Conservation (phyloP, 495 filamentous ascomycete species). For the Penicillium daleae region DNA sequence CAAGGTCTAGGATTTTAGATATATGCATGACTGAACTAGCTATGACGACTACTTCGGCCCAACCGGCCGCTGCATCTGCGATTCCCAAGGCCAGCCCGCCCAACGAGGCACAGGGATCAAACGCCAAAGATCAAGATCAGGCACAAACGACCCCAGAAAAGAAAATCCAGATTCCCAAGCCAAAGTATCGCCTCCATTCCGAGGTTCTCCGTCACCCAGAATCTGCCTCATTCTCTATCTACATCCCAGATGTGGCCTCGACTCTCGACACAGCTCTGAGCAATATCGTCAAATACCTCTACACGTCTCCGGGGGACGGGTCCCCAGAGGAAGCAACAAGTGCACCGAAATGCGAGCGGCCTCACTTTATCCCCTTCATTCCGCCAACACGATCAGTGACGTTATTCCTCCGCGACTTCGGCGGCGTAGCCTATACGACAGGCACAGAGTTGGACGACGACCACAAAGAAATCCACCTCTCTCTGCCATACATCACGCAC, state of each 20-base stretch:
- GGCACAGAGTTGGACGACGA: constrained; percentile 81
- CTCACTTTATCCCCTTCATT: constrained; percentile 39
- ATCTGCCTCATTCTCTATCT: constrained; percentile 61
- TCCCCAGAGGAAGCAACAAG: background rate
- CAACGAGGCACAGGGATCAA: background rate
- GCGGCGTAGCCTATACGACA: constrained; percentile 86
- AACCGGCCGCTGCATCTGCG: constrained; percentile 17
- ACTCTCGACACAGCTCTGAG: constrained; percentile 64
- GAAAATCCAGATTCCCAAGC: constrained; percentile 38
- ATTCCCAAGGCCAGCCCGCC: constrained; percentile 13
- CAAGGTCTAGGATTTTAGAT: background rate
- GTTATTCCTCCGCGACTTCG: constrained; percentile 76
- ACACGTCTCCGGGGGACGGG: constrained; percentile 42
- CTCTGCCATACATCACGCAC: constrained; percentile 69
- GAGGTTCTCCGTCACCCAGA: constrained; percentile 71
- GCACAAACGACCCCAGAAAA: constrained; percentile 6
- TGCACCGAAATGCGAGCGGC: constrained; percentile 10
- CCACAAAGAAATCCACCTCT: constrained; percentile 95
- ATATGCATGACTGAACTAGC: constrained; percentile 11
- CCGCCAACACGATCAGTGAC: constrained; percentile 79
- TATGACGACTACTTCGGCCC: constrained; percentile 15
- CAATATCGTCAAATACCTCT: constrained; percentile 67
- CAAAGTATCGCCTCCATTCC: constrained; percentile 71
- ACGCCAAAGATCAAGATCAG: background rate
- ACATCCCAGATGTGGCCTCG: constrained; percentile 57